Evolutionary conservation across 2,329 filamentous ascomycete genomes (phyloP).

Genomic region (Fusarium sp.): DNA sequence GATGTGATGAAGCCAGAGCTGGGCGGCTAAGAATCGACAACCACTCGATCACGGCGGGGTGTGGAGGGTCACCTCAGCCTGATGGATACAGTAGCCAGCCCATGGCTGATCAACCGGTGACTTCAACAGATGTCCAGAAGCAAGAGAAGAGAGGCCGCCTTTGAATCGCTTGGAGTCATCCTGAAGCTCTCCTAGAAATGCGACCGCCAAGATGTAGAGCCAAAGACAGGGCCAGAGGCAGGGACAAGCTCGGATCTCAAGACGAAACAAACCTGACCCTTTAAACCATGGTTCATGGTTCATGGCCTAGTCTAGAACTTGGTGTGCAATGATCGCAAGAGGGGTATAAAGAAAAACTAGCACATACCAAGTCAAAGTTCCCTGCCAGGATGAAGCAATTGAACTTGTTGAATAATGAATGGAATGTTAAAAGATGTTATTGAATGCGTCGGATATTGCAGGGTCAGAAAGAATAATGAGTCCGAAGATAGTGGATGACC

Average conservation of each 20-base stretch:
- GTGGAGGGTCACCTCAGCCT: constrained; percentile 25
- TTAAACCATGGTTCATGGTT: constrained; percentile 20
- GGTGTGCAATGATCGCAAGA: constrained; percentile 40
- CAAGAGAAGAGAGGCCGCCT: constrained; percentile 1
- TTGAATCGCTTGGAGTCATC: neutral
- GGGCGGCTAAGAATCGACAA: constrained; percentile 46
- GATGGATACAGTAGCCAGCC: neutral
- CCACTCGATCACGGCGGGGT: constrained; percentile 39
- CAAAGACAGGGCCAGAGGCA: neutral
- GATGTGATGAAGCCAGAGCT: constrained; percentile 46
- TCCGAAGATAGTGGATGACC: constrained; percentile 15
- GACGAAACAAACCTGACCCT: constrained; percentile 31
- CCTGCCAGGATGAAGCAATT: constrained; percentile 9
- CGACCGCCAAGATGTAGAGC: neutral
- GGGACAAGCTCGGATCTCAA: constrained; percentile 20
- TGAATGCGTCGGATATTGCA: constrained; percentile 28
- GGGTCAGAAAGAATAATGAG: constrained; percentile 11
- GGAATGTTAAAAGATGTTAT: constrained; percentile 9
- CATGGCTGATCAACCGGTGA: neutral
- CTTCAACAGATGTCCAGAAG: neutral
- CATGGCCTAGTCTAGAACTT: constrained; percentile 18
- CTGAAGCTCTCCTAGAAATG: constrained; percentile 15
- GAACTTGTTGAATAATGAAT: constrained; percentile 12
- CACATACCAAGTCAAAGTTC: constrained; percentile 3
- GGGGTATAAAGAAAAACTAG: constrained; percentile 20